phyloP scores from a whole-genome alignment of 2,329 filamentous ascomycete genomes.

The Metarhizium sp. region DNA sequence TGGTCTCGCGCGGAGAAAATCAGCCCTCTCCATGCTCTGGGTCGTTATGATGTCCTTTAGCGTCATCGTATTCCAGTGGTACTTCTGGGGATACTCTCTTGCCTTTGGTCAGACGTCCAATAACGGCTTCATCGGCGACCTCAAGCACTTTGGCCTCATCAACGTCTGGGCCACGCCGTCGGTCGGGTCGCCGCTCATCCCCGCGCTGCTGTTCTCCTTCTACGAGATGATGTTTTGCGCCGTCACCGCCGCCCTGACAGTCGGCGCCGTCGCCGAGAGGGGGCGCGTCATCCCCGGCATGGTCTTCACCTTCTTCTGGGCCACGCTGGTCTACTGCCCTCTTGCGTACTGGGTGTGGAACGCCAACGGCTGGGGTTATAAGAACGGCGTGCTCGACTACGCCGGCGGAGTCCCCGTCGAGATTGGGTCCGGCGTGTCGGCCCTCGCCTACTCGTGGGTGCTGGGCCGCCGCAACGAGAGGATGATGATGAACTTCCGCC shows the following conservation, averaged over 20 bases:
- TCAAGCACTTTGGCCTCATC: conserved; percentile 81
- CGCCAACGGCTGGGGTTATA: conserved; percentile 82
- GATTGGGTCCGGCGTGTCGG: conserved; percentile 87
- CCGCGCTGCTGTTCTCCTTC: conserved; percentile 85
- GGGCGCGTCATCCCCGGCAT: conserved; percentile 87
- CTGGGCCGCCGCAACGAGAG: conserved; percentile 94
- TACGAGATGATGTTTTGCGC: conserved; percentile 99
- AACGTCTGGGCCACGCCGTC: conserved; percentile 78
- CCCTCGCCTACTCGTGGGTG: conserved; percentile 90
- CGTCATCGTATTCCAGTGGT: conserved; percentile 95
- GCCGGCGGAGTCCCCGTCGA: conserved; percentile 96
- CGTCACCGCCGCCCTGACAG: conserved; percentile 82
- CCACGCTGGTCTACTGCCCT: conserved; percentile 94
- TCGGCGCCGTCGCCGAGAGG: conserved; percentile 88
- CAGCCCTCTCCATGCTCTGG: conserved; percentile 94
- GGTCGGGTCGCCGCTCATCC: conserved; percentile 78
- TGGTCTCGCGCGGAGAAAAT: conserved; percentile 93
- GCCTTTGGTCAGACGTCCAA: conserved; percentile 76
- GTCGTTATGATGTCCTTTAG: conserved; percentile 90
- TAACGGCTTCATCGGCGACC: conserved; percentile 86
- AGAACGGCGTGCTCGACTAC: conserved; percentile 90
- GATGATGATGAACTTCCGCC: conserved; percentile 99
- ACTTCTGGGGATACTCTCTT: conserved; percentile 97
- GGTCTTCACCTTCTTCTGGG: conserved; percentile 95
- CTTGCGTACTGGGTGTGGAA: conserved; percentile 97